Percentiles rank a stretch among this genome's conserved stretches.
Conservation (phyloP, 768 basidiomycete genomes). For the Amanita polypyramis region DNA sequence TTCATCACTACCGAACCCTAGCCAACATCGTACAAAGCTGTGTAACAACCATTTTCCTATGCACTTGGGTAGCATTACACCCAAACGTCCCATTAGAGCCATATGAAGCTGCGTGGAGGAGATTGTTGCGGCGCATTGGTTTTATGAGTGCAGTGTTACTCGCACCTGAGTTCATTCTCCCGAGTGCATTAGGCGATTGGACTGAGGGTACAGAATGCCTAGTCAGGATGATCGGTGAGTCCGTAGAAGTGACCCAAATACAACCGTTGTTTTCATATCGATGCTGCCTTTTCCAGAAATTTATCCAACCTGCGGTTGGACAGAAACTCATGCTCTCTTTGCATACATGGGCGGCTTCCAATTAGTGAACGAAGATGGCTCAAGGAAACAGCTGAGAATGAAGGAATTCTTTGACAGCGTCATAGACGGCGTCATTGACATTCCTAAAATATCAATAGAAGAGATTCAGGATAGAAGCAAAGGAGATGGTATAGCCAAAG, state of each 20-base stretch:
- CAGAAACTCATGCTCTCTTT: slow-evolving; percentile 17
- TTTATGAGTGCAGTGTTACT: slow-evolving; percentile 10
- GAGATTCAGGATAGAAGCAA: slow-evolving; percentile 24
- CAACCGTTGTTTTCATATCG: no score
- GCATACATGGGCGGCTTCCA: slow-evolving; percentile 21
- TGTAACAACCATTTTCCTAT: slow-evolving; percentile 11
- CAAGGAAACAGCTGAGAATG: neutral
- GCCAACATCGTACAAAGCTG: slow-evolving; percentile 13
- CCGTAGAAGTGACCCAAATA: no score
- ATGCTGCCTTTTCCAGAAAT: neutral
- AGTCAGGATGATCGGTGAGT: neutral
- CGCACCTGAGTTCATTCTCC: slow-evolving; percentile 12
- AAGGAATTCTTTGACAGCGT: neutral
- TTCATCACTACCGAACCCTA: neutral
- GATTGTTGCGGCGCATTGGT: neutral
- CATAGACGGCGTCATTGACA: neutral
- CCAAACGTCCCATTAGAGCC: slow-evolving; percentile 11
- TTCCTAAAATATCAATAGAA: slow-evolving; percentile 1
- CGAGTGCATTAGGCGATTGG: slow-evolving; percentile 13
- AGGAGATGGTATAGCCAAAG: slow-evolving; percentile 20
- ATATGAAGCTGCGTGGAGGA: neutral
- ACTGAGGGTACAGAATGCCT: neutral
- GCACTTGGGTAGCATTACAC: slow-evolving; percentile 13
- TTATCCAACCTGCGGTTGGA: slow-evolving; percentile 9
- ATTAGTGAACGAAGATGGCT: neutral